phyloP scores from a whole-genome alignment of 352 stramenopile genomes.

The Peronospora tabacina region DNA sequence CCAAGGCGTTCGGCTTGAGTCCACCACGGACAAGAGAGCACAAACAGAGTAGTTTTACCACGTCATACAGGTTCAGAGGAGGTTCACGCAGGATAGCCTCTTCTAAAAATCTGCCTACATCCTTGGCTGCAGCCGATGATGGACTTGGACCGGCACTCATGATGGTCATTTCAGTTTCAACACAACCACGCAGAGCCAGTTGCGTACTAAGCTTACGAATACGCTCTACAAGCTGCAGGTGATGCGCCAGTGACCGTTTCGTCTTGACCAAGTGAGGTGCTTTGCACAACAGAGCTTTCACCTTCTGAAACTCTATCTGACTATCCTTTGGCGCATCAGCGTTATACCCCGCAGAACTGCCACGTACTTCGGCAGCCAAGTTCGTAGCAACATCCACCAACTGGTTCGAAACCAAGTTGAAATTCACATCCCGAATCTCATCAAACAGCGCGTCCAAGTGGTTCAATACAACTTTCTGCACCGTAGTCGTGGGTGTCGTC shows the following conservation, averaged over 20 bases:
- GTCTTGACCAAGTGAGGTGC: conserved; percentile 69
- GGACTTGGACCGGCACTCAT: conserved; percentile 48
- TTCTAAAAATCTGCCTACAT: conserved; percentile 62
- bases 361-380: conserved; percentile 42
- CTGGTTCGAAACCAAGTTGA: conserved; percentile 52
- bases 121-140: conserved; percentile 32
- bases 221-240: conserved; percentile 54
- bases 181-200: conserved; percentile 47
- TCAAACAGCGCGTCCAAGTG: conserved; percentile 60
- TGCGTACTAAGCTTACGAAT: conserved; percentile 56
- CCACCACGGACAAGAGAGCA: conserved; percentile 63
- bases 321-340: conserved; percentile 19
- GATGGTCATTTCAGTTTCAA: conserved; percentile 82
- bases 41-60: conserved; percentile 70
- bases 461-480: conserved; percentile 59
- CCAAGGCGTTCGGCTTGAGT: conserved; percentile 45
- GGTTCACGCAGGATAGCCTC: conserved; percentile 62
- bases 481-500: conserved; percentile 6
- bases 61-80: conserved; percentile 58
- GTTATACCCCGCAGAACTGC: conserved; percentile 13
- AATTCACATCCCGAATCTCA: conserved; percentile 73
- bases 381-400: conserved; percentile 46
- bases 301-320: conserved; percentile 32
- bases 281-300: conserved; percentile 49
- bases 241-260: conserved; percentile 54